Base-by-base conservation (phyloP, 371 early-diverging fungal genomes). In the Syncephalastrum contaminatum region DNA sequence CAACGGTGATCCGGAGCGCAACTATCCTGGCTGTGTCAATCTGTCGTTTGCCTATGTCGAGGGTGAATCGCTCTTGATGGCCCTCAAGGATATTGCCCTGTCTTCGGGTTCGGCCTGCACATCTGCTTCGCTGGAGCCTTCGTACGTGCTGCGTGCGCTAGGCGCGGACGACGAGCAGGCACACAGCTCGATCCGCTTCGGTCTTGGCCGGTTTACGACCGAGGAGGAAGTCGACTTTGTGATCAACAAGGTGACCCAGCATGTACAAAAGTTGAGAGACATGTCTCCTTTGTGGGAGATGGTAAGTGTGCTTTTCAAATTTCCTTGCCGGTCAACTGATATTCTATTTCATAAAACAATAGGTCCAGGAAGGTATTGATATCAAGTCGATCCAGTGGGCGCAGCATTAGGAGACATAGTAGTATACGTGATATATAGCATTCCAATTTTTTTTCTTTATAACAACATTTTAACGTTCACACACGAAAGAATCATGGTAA, bases 241-340 rank as follows among this genome's bases (percentile, higher is more conserved):
- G 4, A 81, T 94, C 20, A 81, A 91, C 20, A 81, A 85, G 54
- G 97, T 98, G 19, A 82, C 84, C 22, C 77, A 84, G n/a, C 95
- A 96, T 56, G 99, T 99, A 13, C 88, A 87, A 48, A 86, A 85
- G 62, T 72, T 99, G 64, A 79, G 99, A 59, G 99, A 99, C 57
- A 94, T 99, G 94, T 92, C 93, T 43, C 99, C 99, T 12, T 84
- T 99, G 39, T 99, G 98, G 95, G 99, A 99, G 77, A 99, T 98
- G 98, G 88, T 79, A 63, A 62, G 63, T 24, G 13, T 48, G 4
- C 16, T 1, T 12, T 7, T 13, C 12, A 12, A n/a, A n/a, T n/a
- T n/a, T n/a, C n/a, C n/a, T n/a, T n/a, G n/a, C n/a, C n/a, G n/a
- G n/a, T 8, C 8, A 13, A 45, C 13, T 56, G 21, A 39, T n/a